Percentiles rank a stretch among this genome's conserved stretches.
phyloP scores from a whole-genome alignment of 1,139 yeast genomes.

The Scheffersomyces titani region DNA sequence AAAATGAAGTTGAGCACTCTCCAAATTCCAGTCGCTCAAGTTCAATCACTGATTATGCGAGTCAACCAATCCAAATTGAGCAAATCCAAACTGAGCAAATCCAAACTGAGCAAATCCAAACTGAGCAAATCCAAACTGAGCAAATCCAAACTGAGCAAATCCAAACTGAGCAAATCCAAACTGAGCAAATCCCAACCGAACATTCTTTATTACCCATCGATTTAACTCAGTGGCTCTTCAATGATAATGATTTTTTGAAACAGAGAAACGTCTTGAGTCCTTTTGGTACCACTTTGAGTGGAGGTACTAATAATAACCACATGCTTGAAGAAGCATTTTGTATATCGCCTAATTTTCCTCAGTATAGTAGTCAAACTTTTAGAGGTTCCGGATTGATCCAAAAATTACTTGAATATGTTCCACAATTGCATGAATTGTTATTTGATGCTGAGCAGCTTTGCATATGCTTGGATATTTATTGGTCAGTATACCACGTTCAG shows the following conservation, averaged over 20 bases:
- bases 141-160: background rate
- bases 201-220: background rate
- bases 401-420: background rate
- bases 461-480: conserved; percentile 1
- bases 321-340: background rate
- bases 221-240: conserved; percentile 1
- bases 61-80: background rate
- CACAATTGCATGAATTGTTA: background rate
- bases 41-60: background rate
- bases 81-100: too few species aligned
- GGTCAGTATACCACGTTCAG: conserved; percentile 2
- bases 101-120: background rate
- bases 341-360: background rate
- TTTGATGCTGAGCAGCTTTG: background rate
- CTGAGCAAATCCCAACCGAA: background rate
- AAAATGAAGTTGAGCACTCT: background rate
- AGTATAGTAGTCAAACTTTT: background rate
- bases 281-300: background rate
- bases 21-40: background rate
- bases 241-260: background rate
- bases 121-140: background rate
- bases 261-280: background rate
- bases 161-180: background rate
- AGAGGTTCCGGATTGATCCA: background rate
- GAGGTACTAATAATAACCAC: background rate